Conservation (phyloP, 306 rosid genomes). For the Cucumis hystrix region DNA sequence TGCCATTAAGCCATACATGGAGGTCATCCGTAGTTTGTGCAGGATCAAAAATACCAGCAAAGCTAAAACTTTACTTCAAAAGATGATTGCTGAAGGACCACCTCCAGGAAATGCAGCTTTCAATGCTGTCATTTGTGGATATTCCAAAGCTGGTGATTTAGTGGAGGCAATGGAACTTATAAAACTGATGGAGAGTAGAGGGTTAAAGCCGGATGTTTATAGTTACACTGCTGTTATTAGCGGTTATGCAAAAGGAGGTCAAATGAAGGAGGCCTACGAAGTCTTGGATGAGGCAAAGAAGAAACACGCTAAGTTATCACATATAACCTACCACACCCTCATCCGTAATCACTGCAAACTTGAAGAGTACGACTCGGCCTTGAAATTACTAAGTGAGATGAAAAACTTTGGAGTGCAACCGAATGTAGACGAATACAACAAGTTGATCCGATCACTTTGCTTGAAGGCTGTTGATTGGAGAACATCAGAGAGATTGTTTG, state of each 20-base stretch:
- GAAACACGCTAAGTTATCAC: conserved; percentile 44
- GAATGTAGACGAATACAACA: conserved; percentile 51
- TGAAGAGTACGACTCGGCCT: conserved; percentile 56
- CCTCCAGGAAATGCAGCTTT: conserved; percentile 77
- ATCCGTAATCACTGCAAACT: conserved; percentile 74
- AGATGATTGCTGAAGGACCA: conserved; percentile 61
- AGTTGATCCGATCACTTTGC: conserved; percentile 74
- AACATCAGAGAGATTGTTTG: conserved; percentile 50
- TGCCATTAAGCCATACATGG: conserved; percentile 45
- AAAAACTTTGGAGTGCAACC: conserved; percentile 47
- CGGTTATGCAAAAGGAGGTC: conserved; percentile 61
- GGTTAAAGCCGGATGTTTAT: conserved; percentile 71
- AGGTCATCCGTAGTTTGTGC: conserved; percentile 51
- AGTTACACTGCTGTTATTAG: conserved; percentile 58
- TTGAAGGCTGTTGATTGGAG: conserved; percentile 74
- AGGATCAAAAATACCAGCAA: conserved; percentile 37
- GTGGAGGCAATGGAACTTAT: conserved; percentile 44
- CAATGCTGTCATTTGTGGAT: conserved; percentile 48
- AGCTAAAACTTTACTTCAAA: conserved; percentile 46
- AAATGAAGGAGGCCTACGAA: conserved; percentile 62
- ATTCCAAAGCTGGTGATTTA: conserved; percentile 45
- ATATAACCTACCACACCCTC: conserved; percentile 56
- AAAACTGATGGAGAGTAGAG: conserved; percentile 61
- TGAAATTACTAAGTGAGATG: conserved; percentile 64
- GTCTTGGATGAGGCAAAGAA: conserved; percentile 51